Conservation (phyloP, 352 stramenopile species). For the Phytophthora fragariae region DNA sequence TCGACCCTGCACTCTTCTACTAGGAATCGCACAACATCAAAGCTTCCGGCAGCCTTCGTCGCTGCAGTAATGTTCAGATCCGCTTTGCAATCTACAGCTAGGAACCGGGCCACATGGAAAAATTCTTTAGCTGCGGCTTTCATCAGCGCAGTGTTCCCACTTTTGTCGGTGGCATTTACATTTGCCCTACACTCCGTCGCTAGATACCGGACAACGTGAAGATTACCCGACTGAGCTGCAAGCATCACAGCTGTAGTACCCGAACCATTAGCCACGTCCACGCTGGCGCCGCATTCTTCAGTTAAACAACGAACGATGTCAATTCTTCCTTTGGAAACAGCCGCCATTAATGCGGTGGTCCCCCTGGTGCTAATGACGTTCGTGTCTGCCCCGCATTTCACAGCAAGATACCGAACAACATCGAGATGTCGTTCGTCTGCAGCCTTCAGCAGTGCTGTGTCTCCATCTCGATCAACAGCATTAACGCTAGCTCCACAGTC, state of each 20-base stretch:
- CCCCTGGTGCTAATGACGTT: background rate
- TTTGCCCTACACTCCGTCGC: background rate
- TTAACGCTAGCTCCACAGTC: background rate
- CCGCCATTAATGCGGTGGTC: background rate
- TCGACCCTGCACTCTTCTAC: background rate
- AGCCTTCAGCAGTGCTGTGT: constrained; percentile 1
- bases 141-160: background rate
- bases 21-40: background rate
- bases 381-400: background rate
- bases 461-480: background rate
- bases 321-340: background rate
- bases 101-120: background rate
- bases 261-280: background rate
- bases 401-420: constrained; percentile 1
- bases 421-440: background rate
- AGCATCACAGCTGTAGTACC: background rate
- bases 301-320: background rate
- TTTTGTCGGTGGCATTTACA: background rate
- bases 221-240: background rate
- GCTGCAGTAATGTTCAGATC: background rate
- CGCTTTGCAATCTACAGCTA: background rate
- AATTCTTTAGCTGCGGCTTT: background rate
- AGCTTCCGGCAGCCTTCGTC: background rate
- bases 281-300: background rate
- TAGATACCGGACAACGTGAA: background rate